phyloP scores from a whole-genome alignment of 1,284 basidiomycete genomes.

The Mrakiaceae sp. region DNA sequence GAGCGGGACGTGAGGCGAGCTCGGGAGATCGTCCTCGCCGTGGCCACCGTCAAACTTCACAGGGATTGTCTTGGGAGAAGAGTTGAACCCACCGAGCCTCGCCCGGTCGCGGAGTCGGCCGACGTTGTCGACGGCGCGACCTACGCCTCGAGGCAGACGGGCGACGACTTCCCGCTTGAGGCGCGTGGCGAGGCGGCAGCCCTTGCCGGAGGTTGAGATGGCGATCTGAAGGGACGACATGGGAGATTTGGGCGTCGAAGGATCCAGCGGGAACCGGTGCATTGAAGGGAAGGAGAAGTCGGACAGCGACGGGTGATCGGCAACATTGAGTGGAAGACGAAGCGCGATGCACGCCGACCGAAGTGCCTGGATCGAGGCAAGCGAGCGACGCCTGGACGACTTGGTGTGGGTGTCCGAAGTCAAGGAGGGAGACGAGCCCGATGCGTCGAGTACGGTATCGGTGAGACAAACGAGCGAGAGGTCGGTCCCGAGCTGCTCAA shows the following conservation, averaged over 20 bases:
- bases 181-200: constrained; percentile 73
- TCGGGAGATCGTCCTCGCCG: constrained; percentile 9
- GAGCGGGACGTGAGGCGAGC: constrained; percentile 42
- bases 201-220: constrained; percentile 82
- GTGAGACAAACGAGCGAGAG: constrained; percentile 53
- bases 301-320: constrained; percentile 75
- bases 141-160: constrained; percentile 60
- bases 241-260: constrained; percentile 20
- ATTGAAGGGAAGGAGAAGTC: constrained; percentile 82
- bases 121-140: constrained; percentile 64
- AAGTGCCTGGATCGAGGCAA: constrained; percentile 46
- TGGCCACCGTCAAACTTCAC: too few relatives aligned
- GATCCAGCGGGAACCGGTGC: constrained; percentile 56
- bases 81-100: background rate
- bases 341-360: constrained; percentile 44
- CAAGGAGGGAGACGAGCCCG: constrained; percentile 22
- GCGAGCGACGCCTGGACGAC: constrained; percentile 37
- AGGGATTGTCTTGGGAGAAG: too few relatives aligned
- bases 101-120: constrained; percentile 48
- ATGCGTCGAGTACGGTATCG: constrained; percentile 26
- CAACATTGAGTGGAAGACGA: constrained; percentile 69
- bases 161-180: constrained; percentile 73
- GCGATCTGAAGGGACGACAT: constrained; percentile 64
- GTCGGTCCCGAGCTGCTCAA: constrained; percentile 31
- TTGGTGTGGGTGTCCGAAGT: constrained; percentile 22